Evolutionary conservation across 768 basidiomycete genomes (phyloP).

Genomic region (Leccinum uliginosum): DNA sequence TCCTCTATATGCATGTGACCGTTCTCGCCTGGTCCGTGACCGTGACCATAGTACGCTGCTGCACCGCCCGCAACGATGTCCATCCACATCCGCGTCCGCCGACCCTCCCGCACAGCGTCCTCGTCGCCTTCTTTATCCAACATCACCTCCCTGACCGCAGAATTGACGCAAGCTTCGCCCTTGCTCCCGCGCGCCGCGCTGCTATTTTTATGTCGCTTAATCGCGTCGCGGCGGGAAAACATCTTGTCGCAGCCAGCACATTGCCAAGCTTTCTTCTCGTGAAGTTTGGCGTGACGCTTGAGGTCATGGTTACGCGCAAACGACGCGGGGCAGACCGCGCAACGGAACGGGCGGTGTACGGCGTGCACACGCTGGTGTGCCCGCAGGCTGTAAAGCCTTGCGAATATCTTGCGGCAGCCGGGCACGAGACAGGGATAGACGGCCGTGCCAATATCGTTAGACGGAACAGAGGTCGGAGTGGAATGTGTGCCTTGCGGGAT

Average conservation of each 20-base stretch:
- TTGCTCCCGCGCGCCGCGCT: slow-evolving; percentile 47
- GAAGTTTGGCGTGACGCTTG: slow-evolving; percentile 70
- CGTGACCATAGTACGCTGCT: slow-evolving; percentile 11
- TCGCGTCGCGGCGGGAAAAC: slow-evolving; percentile 75
- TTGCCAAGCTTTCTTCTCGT: slow-evolving; percentile 70
- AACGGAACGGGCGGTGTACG: slow-evolving; percentile 60
- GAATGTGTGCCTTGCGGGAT: slow-evolving; percentile 22
- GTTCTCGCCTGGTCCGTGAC: not conserved
- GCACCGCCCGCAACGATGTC: slow-evolving; percentile 45
- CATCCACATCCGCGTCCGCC: slow-evolving; percentile 60
- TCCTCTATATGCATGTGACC: slow-evolving; percentile 43
- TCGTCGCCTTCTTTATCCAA: slow-evolving; percentile 37
- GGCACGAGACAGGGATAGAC: slow-evolving; percentile 75
- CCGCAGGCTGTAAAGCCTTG: slow-evolving; percentile 64
- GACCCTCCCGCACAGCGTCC: slow-evolving; percentile 46
- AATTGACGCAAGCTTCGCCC: slow-evolving; percentile 49
- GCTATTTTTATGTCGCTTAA: slow-evolving; percentile 71
- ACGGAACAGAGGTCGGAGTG: slow-evolving; percentile 23
- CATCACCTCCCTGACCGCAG: slow-evolving; percentile 60
- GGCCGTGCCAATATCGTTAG: slow-evolving; percentile 60
- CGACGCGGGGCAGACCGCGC: slow-evolving; percentile 62
- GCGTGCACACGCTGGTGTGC: slow-evolving; percentile 68
- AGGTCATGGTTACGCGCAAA: slow-evolving; percentile 79
- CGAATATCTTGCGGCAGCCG: slow-evolving; percentile 65
- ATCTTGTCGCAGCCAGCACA: slow-evolving; percentile 71